Evolutionary conservation across 176 grass and related monocot genomes (phyloP).

Genomic region (maize (Zea mays)): DNA sequence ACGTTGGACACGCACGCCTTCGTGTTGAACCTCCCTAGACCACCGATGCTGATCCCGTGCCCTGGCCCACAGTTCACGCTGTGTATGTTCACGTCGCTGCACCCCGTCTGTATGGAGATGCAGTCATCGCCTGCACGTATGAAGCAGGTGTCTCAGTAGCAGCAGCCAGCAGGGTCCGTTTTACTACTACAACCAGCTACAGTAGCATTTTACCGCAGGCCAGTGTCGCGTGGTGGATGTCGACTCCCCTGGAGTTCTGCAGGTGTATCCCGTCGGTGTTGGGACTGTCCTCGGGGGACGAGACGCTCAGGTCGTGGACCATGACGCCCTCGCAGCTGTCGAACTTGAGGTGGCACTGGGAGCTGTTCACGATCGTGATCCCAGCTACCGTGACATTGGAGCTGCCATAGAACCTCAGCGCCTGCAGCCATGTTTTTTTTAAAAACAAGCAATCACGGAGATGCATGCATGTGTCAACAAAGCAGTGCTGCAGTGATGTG

Average conservation of each 20-base stretch:
- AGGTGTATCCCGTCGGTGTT: constrained; percentile 98
- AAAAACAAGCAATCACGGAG: not conserved
- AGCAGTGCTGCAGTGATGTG: not conserved
- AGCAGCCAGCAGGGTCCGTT: too few species aligned
- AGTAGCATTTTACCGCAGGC: constrained; percentile 55
- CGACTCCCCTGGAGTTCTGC: constrained; percentile 82
- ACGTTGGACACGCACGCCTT: constrained; percentile 95
- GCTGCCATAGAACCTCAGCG: constrained; percentile 89
- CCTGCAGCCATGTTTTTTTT: constrained; percentile 52
- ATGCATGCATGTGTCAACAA: not conserved
- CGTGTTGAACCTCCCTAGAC: constrained; percentile 78
- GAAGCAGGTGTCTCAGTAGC: too few species aligned
- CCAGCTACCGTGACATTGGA: constrained; percentile 87
- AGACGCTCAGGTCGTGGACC: constrained; percentile 74
- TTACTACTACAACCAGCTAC: too few species aligned
- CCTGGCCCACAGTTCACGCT: constrained; percentile 91
- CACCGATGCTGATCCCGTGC: constrained; percentile 95
- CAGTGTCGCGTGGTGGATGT: constrained; percentile 78
- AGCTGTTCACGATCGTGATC: constrained; percentile 87
- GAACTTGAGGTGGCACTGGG: constrained; percentile 93
- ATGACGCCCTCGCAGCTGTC: constrained; percentile 79
- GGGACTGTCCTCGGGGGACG: constrained; percentile 82
- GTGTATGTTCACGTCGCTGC: constrained; percentile 81
- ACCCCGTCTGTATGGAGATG: constrained; percentile 89
- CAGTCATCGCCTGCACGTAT: constrained; percentile 73